Conservation (phyloP, 2,329 filamentous ascomycete species). For the Trichoderma simmonsii region DNA sequence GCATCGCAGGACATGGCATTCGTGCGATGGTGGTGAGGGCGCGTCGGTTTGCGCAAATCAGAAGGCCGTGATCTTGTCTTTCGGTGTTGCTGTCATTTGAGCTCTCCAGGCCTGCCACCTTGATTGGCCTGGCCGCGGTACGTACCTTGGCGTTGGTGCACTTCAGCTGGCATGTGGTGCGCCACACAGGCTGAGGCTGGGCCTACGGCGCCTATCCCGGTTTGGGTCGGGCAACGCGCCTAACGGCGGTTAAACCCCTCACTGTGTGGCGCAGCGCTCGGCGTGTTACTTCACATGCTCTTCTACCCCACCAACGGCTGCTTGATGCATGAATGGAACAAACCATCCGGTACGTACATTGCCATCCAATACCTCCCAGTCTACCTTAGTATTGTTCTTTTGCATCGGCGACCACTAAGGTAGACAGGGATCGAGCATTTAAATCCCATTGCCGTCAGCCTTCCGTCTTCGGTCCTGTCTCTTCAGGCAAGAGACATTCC, state of each 20-base stretch:
- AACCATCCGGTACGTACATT: conserved; percentile 5
- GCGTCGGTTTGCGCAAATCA: conserved; percentile 4
- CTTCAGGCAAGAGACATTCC: neutral
- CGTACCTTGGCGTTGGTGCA: neutral
- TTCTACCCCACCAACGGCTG: neutral
- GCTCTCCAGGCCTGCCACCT: neutral
- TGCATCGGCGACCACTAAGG: neutral
- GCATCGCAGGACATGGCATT: conserved; percentile 7
- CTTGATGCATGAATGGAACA: neutral
- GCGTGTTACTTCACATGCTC: neutral
- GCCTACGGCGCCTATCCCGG: neutral
- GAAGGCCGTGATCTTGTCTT: conserved; percentile 1
- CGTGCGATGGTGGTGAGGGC: neutral
- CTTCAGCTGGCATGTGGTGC: neutral
- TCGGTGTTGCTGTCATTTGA: neutral
- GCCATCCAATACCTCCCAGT: neutral
- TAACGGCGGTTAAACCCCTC: conserved; percentile 4
- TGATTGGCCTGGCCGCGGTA: neutral
- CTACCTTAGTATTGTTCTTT: conserved; percentile 5
- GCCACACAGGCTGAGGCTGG: conserved; percentile 4
- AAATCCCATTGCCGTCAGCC: conserved; percentile 9
- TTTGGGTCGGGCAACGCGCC: neutral
- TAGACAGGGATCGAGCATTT: conserved; percentile 7
- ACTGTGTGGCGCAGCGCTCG: neutral
- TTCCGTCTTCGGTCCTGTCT: neutral